A percentile compares a stretch with the other conserved stretches of the same genome.
These are phyloP conservation scores for Tricholoma sp. DNA, from an alignment of 768 basidiomycete genomes.

Conservation along the genomic window DNA sequence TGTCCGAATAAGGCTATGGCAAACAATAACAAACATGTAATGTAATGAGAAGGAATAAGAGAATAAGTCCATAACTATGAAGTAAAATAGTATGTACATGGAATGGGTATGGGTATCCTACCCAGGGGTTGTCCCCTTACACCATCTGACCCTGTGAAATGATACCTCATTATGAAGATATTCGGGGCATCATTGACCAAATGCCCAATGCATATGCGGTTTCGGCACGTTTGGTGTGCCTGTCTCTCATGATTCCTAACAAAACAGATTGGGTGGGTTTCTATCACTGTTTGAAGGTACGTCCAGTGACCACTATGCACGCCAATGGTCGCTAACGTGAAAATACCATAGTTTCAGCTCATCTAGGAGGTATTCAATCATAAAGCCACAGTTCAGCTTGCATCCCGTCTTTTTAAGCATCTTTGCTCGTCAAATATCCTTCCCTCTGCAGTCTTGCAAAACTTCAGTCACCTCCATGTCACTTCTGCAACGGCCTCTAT, in stretches of 20 bases:
- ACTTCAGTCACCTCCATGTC: neutral
- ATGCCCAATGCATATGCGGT: neutral
- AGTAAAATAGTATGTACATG: too few relatives aligned
- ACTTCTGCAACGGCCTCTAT: neutral
- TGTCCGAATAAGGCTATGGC: too few relatives aligned
- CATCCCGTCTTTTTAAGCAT: neutral
- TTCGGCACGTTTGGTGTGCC: neutral
- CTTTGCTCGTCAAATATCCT: neutral
- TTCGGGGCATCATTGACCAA: neutral
- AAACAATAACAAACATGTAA: too few relatives aligned
- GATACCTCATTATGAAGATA: neutral
- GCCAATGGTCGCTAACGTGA: too few relatives aligned
- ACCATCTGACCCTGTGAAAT: neutral
- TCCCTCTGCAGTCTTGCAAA: neutral
- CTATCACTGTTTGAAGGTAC: neutral
- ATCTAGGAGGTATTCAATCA: neutral
- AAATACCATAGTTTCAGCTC: neutral
- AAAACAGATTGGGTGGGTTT: neutral
- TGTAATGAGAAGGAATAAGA: too few relatives aligned
- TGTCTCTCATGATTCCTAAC: neutral
- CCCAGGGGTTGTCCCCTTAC: too few relatives aligned
- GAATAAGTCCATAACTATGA: too few relatives aligned
- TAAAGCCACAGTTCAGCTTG: neutral
- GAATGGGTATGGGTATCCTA: too few relatives aligned
- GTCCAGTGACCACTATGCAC: neutral